Percentiles rank a stretch among this genome's conserved stretches.
These are phyloP conservation scores for Ceratocystis lukuohia DNA, from an alignment of 2,329 filamentous ascomycete species.

Conservation along the genomic window DNA sequence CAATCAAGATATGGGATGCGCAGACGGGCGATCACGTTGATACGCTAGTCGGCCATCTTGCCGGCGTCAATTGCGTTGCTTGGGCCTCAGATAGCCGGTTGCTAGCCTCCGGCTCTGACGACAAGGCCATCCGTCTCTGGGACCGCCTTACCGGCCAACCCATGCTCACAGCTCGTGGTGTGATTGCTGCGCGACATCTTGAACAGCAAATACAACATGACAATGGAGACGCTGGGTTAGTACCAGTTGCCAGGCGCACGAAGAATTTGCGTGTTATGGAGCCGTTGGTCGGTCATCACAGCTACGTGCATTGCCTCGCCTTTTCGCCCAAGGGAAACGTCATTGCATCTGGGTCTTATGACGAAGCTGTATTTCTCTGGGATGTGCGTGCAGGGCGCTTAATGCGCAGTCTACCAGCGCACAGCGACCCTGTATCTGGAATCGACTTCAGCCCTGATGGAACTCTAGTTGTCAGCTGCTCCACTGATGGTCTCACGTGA, in stretches of 20 bases:
- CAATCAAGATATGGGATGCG: constrained; percentile 83
- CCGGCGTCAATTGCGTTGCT: constrained; percentile 81
- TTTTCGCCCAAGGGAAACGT: constrained; percentile 99
- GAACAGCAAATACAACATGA: constrained; percentile 23
- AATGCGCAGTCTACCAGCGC: constrained; percentile 84
- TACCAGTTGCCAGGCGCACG: neutral
- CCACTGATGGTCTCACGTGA: constrained; percentile 76
- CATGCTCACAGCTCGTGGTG: constrained; percentile 33
- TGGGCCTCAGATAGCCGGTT: constrained; percentile 85
- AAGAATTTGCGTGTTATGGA: constrained; percentile 29
- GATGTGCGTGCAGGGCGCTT: constrained; percentile 76
- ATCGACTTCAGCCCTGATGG: constrained; percentile 91
- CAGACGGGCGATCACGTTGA: constrained; percentile 65
- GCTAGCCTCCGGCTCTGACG: constrained; percentile 82
- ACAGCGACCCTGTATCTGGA: constrained; percentile 85
- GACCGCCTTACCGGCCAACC: constrained; percentile 52
- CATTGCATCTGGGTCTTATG: constrained; percentile 85
- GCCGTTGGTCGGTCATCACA: constrained; percentile 75
- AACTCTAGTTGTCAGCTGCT: constrained; percentile 81
- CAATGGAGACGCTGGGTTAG: constrained; percentile 20
- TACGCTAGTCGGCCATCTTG: constrained; percentile 84
- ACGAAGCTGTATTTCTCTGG: constrained; percentile 95
- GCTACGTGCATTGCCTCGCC: constrained; percentile 85
- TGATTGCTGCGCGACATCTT: constrained; percentile 18
- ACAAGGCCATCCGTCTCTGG: constrained; percentile 93